Base-by-base conservation (phyloP, 1,139 yeast species). In the Sugiyamaella castrensis region DNA sequence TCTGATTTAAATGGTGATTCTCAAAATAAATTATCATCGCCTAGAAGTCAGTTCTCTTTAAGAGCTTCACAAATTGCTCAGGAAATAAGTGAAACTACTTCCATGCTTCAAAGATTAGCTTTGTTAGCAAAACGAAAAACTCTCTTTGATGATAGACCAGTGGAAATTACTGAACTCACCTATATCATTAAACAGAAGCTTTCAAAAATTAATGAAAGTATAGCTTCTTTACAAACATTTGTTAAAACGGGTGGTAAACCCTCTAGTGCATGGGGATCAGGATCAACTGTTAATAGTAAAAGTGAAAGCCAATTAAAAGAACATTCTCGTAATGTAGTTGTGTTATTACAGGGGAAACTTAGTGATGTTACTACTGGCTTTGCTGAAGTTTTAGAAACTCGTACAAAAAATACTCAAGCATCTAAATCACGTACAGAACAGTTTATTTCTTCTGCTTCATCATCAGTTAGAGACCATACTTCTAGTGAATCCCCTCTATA, bases 111-210 rank as follows among this genome's bases (percentile, higher is more conserved):
- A 43, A 84, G 89, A 59, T 74, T 92, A 45, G 96, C 98, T 1
- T 69, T 68, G 54, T 62, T 92, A 55, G 97, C 98, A 8, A 87
- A 85, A 66, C 74, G 91, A 59, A 91, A 89, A 66, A 95, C 97
- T n/a, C 70, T 92, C 62, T 87, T 92, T 61, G 96, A 91, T 64
- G 98, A 94, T 67, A 83, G 86, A 58, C 97, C 98, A 1, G 83
- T 87, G 29, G 98, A 92, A 65, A 87, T 94, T 54, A 87, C 92
- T 15, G 97, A 92, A 66, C 74, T 94, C 57, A 89, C 98, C 1
- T 87, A 85, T 63, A 86, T 92, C 43, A 89, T 92, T 62, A 94
- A 92, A 64, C 96, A 92, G 66, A 95, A 89, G 65, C 87, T 94
- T 38, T 85, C 91, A 65, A 80, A 83, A 58, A 82, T 94, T 52